Evolutionary conservation across 2,329 filamentous ascomycete species (phyloP).

Genomic region (Botrytis pseudocinerea): DNA sequence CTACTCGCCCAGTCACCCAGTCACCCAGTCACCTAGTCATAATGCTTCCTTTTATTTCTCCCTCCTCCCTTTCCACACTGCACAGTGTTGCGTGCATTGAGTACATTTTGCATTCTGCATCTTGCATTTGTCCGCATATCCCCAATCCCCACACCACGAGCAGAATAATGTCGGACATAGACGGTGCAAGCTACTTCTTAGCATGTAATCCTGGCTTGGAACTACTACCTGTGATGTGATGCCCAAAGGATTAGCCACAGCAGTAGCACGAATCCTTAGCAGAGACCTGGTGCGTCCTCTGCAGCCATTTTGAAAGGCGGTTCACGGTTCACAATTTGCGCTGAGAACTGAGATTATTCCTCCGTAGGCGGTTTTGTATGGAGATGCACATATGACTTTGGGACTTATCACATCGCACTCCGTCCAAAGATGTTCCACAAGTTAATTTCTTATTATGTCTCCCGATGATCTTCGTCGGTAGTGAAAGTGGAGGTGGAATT

Average conservation of each 20-base stretch:
- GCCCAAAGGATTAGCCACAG: neutral
- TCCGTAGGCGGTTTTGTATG: neutral
- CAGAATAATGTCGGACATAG: neutral
- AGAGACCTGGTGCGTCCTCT: too few species aligned
- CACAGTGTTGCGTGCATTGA: neutral
- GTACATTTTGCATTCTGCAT: neutral
- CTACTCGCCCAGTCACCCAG: too few species aligned
- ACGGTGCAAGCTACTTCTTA: neutral
- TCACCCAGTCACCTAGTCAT: neutral
- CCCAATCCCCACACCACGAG: neutral
- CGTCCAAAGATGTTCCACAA: neutral
- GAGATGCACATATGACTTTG: neutral
- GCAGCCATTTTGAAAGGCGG: neutral
- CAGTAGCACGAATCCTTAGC: neutral
- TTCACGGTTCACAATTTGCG: constrained; percentile 1
- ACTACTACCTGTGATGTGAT: neutral
- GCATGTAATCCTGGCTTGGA: neutral
- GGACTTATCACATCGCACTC: neutral
- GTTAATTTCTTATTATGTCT: constrained; percentile 2
- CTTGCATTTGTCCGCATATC: neutral
- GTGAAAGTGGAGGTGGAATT: neutral
- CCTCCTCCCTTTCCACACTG: neutral
- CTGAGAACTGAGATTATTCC: constrained; percentile 7
- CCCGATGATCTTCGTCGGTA: neutral
- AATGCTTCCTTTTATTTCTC: neutral